Evolutionary conservation across 2,329 filamentous ascomycete genomes (phyloP).

Genomic region (Penicillium sp.): DNA sequence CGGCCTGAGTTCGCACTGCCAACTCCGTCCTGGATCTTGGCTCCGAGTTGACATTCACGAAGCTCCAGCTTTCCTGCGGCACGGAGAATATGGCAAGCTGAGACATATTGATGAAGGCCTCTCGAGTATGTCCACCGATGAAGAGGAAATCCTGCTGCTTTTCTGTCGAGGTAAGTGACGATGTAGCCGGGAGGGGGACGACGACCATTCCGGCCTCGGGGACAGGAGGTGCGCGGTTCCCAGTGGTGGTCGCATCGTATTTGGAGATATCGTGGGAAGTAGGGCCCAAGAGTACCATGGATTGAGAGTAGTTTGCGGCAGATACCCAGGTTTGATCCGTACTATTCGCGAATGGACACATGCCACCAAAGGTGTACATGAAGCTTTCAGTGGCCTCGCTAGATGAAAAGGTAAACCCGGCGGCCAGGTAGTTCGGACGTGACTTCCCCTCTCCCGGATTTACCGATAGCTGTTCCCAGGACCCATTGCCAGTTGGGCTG

Average conservation of each 20-base stretch:
- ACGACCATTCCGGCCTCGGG: conserved; percentile 83
- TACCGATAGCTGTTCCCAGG: conserved; percentile 48
- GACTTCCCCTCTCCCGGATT: conserved; percentile 32
- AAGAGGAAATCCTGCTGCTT: conserved; percentile 73
- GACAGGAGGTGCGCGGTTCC: conserved; percentile 60
- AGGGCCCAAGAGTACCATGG: conserved; percentile 60
- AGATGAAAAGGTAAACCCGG: conserved; percentile 62
- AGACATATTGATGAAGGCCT: conserved; percentile 91
- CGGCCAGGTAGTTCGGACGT: conserved; percentile 54
- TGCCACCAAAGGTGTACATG: conserved; percentile 76
- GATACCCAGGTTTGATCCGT: conserved; percentile 57
- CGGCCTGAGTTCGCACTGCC: conserved; percentile 44
- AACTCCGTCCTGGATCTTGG: conserved; percentile 51
- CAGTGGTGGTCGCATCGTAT: conserved; percentile 36
- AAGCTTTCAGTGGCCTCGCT: conserved; percentile 49
- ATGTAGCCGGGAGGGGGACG: conserved; percentile 65
- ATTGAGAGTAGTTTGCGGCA: conserved; percentile 70
- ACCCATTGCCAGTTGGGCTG: conserved; percentile 47
- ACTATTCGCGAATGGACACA: conserved; percentile 62
- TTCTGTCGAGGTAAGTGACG: conserved; percentile 52
- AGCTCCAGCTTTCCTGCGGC: conserved; percentile 82
- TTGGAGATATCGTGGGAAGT: conserved; percentile 38
- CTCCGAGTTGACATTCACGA: conserved; percentile 59
- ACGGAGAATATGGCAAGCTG: conserved; percentile 81
- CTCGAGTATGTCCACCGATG: conserved; percentile 75